These are phyloP conservation scores for Carpinus viminea DNA, from an alignment of 306 rosid genomes.

Conservation along the genomic window DNA sequence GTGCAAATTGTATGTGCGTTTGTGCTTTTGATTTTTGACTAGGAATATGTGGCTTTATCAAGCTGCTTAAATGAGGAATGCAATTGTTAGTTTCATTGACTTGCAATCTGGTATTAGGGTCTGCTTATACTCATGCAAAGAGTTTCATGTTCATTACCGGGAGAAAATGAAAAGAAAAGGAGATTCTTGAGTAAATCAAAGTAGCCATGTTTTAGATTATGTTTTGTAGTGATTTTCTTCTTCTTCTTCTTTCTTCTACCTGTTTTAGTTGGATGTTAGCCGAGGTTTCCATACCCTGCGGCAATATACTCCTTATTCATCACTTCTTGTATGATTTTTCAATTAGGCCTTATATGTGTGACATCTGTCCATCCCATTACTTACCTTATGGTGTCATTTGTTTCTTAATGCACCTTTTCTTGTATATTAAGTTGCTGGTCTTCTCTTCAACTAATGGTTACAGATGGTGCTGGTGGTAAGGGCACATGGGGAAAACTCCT, in stretches of 20 bases:
- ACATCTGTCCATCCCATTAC: background rate
- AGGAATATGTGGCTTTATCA: background rate
- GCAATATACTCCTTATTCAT: no score
- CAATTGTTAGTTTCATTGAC: background rate
- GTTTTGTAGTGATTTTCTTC: background rate
- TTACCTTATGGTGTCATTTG: background rate
- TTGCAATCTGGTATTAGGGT: background rate
- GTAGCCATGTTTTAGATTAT: background rate
- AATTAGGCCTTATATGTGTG: no score
- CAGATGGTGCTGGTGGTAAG: slow-evolving; percentile 71
- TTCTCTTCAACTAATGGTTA: background rate
- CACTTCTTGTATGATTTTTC: no score
- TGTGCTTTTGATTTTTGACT: background rate
- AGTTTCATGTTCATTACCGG: background rate
- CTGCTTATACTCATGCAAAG: background rate
- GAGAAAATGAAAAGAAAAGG: background rate
- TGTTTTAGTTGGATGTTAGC: background rate
- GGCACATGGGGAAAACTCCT: slow-evolving; percentile 69
- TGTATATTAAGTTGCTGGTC: slow-evolving; percentile 1
- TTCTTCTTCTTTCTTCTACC: background rate
- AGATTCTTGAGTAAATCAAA: background rate
- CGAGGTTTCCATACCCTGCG: background rate
- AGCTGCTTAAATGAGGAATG: background rate
- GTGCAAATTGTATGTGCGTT: background rate
- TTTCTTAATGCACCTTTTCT: background rate